A percentile compares a stretch with the other conserved stretches of the same genome.
Conservation (phyloP, 306 rosid genomes). For the Amphicarpaea edgeworthii region DNA sequence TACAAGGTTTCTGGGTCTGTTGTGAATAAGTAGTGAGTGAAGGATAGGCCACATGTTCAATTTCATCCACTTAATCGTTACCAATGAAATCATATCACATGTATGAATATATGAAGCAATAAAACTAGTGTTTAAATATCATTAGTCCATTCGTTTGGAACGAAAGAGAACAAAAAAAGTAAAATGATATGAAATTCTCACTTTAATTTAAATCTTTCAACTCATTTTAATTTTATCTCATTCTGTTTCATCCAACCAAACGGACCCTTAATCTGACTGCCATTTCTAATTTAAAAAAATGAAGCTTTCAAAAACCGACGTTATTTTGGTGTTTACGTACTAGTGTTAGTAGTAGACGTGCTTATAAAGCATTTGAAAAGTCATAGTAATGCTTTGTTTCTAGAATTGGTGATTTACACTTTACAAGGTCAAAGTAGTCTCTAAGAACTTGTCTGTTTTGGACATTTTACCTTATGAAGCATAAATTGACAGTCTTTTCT, state of each 20-base stretch:
- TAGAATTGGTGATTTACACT: background rate
- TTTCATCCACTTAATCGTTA: too few species aligned
- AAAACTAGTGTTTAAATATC: background rate
- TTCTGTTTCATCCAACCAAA: too few species aligned
- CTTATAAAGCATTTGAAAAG: slow-evolving; percentile 43
- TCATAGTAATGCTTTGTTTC: slow-evolving; percentile 16
- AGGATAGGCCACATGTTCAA: too few species aligned
- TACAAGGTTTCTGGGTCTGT: too few species aligned
- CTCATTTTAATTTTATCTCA: too few species aligned
- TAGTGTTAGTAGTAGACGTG: slow-evolving; percentile 22
- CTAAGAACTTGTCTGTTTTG: slow-evolving; percentile 3
- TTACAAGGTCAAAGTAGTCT: slow-evolving; percentile 30
- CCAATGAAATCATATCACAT: background rate
- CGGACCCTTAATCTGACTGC: background rate
- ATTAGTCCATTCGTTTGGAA: too few species aligned
- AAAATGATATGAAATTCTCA: too few species aligned
- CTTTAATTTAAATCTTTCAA: too few species aligned
- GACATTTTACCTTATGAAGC: slow-evolving; percentile 39
- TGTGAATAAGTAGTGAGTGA: too few species aligned
- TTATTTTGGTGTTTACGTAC: too few species aligned
- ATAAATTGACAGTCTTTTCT: background rate
- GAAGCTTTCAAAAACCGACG: background rate
- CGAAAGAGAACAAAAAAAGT: too few species aligned
- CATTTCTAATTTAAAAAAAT: background rate
- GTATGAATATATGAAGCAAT: background rate